Conservation (phyloP, 2,329 filamentous ascomycete genomes). For the Cercospora sp. region DNA sequence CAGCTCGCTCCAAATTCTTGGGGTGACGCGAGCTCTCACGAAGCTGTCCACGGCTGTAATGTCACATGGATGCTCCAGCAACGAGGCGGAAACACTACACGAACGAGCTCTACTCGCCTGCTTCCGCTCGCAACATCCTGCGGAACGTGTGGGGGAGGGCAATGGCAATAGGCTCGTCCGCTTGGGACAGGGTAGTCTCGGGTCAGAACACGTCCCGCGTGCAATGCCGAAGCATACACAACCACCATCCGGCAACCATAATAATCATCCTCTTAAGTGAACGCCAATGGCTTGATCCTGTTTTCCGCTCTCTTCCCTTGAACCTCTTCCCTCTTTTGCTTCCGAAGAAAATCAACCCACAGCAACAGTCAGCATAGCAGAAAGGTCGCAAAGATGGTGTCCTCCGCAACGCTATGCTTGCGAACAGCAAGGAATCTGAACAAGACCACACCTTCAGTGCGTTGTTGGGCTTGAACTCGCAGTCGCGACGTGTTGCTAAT, state of each 20-base stretch:
- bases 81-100: not conserved
- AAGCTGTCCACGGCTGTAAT: not conserved
- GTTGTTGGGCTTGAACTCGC: not conserved
- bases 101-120: not conserved
- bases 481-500: not conserved
- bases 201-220: slow-evolving; percentile 16
- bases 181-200: slow-evolving; percentile 5
- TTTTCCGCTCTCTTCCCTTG: not conserved
- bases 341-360: not conserved
- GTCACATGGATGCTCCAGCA: not conserved
- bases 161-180: not conserved
- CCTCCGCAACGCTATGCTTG: slow-evolving; percentile 25
- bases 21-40: not conserved
- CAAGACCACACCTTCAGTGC: slow-evolving; percentile 25
- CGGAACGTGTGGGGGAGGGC: slow-evolving; percentile 3
- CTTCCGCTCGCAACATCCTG: not conserved
- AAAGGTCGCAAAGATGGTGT: slow-evolving; percentile 17
- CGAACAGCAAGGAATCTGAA: slow-evolving; percentile 27
- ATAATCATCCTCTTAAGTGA: slow-evolving; percentile 4
- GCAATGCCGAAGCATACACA: slow-evolving; percentile 18
- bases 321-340: not conserved
- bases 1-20: not conserved
- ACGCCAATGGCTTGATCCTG: not conserved
- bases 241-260: not conserved
- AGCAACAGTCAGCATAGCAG: not conserved